These are phyloP conservation scores for Hamamelis virginiana DNA, from an alignment of 164 flowering plant genomes.

Conservation along the genomic window DNA sequence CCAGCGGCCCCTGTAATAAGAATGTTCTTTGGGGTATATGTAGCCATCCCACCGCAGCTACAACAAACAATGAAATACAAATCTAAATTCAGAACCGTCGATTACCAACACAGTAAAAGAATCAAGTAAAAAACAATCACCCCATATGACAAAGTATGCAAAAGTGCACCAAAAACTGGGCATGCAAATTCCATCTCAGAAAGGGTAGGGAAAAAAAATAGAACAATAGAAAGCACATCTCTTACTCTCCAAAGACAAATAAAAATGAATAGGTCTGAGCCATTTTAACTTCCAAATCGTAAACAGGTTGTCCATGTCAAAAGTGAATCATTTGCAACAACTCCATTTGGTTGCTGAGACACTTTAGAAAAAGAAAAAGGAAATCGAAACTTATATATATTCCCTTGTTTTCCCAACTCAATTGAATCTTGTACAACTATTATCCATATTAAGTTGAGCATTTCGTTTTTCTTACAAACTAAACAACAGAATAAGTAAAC, in stretches of 20 bases:
- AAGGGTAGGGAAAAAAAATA: not conserved
- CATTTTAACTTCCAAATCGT: not conserved
- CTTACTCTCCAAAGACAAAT: not conserved
- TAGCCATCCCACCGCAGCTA: conserved; percentile 25
- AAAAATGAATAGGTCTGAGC: not conserved
- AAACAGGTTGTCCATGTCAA: no score
- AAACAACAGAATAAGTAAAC: no score
- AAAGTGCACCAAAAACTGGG: not conserved
- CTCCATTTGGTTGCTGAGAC: no score
- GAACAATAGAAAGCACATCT: not conserved
- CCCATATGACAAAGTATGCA: not conserved
- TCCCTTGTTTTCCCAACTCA: not conserved
- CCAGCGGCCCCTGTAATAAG: conserved; percentile 85
- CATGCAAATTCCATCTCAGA: not conserved
- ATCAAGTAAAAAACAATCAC: not conserved
- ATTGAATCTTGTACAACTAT: no score
- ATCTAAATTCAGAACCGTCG: not conserved
- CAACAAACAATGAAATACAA: conserved; percentile 10
- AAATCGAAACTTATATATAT: not conserved
- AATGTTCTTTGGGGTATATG: conserved; percentile 63
- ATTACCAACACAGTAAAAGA: not conserved
- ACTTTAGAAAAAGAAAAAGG: not conserved
- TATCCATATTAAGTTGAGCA: no score
- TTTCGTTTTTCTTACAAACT: no score
- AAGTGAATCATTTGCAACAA: no score